A percentile compares a stretch with the other conserved stretches of the same genome.
These are phyloP conservation scores for Fusarium tuaranense DNA, from an alignment of 2,329 filamentous ascomycete genomes.

Conservation along the genomic window DNA sequence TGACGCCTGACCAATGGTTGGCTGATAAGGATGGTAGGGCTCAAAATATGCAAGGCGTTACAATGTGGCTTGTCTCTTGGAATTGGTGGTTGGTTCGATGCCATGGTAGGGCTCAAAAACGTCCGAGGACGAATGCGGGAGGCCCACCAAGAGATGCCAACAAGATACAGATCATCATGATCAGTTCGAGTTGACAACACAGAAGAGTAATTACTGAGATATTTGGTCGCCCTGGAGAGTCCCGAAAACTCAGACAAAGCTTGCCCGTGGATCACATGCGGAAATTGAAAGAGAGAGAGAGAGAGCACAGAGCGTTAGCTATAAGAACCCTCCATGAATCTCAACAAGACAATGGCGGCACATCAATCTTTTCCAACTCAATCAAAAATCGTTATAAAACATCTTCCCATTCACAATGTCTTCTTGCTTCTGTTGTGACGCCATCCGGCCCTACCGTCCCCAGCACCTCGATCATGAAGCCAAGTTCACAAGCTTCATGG, in stretches of 20 bases:
- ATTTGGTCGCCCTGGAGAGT: background rate
- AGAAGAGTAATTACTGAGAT: background rate
- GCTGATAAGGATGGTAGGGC: background rate
- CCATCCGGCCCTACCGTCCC: constrained; percentile 7
- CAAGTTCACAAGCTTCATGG: constrained; percentile 15
- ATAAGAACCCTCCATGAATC: background rate
- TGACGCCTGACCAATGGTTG: background rate
- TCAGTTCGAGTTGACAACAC: background rate
- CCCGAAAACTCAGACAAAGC: background rate
- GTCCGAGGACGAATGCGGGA: background rate
- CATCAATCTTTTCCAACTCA: background rate
- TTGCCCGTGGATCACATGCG: background rate
- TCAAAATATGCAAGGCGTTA: constrained; percentile 3
- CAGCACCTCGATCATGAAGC: constrained; percentile 8
- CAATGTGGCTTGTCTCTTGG: background rate
- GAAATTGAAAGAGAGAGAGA: no score
- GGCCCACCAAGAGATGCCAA: background rate
- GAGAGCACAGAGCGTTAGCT: background rate
- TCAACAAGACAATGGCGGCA: background rate
- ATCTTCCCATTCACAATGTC: background rate
- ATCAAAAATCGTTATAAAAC: rapidly evolving
- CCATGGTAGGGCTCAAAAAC: constrained; percentile 4
- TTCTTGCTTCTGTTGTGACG: constrained; percentile 10
- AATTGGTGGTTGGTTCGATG: background rate
- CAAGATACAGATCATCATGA: background rate